Conservation (phyloP, 208 protist species). For the Wallacemonas sp. region DNA sequence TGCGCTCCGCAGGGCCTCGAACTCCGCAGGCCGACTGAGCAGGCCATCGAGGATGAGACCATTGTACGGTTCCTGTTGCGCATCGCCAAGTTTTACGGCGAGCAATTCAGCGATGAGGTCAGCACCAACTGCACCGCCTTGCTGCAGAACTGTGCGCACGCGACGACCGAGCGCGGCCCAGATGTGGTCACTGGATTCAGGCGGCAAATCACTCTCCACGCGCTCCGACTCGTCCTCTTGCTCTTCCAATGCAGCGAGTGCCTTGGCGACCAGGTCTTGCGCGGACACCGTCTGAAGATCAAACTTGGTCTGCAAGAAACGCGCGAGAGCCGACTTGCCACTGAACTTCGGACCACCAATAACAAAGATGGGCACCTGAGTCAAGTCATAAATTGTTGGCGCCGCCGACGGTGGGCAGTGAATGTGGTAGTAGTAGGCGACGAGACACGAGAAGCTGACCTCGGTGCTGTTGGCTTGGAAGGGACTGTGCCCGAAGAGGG, state of each 20-base stretch:
- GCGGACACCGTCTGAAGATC: conserved; percentile 59
- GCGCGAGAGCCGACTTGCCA: conserved; percentile 74
- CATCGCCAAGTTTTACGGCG: conserved; percentile 42
- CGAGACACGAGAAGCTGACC: conserved; percentile 23
- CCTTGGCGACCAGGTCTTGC: conserved; percentile 50
- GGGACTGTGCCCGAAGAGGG: conserved; percentile 34
- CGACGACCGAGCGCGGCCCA: conserved; percentile 43
- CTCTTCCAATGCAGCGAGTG: conserved; percentile 23
- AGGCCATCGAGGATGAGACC: conserved; percentile 76
- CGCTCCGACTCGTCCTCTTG: conserved; percentile 26
- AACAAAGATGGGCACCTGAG: conserved; percentile 59
- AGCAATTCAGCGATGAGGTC: conserved; percentile 49
- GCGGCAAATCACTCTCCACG: conserved; percentile 14
- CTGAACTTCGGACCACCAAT: conserved; percentile 74
- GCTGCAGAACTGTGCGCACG: conserved; percentile 40
- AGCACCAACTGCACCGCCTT: conserved; percentile 45
- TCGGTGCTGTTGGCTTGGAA: conserved; percentile 19
- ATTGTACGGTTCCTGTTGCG: conserved; percentile 23
- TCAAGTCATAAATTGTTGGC: conserved; percentile 45
- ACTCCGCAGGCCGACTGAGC: conserved; percentile 31
- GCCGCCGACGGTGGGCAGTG: conserved; percentile 15
- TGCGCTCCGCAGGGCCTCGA: conserved; percentile 11
- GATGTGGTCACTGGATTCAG: conserved; percentile 6
- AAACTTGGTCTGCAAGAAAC: conserved; percentile 35
- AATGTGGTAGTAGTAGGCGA: conserved; percentile 31